Percentiles rank a stretch among this genome's conserved stretches.
Conservation (phyloP, 2,329 filamentous ascomycete species). For the Epichloe scottii region DNA sequence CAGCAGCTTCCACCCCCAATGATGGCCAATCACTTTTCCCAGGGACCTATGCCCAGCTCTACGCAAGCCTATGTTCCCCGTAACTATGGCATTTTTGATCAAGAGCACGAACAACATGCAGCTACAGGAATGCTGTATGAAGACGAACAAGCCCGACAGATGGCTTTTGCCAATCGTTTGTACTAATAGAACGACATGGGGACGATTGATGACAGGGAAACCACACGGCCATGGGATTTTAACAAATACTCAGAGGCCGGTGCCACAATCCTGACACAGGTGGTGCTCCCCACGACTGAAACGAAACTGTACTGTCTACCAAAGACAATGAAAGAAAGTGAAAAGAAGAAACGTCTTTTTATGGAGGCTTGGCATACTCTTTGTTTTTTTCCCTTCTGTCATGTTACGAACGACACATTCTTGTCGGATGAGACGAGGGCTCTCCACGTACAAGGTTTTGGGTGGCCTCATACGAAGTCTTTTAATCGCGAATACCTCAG, state of each 20-base stretch:
- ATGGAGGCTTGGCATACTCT: neutral
- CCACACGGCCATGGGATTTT: neutral
- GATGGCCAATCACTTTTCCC: constrained; percentile 13
- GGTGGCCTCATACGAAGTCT: neutral
- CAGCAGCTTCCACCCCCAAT: constrained; percentile 13
- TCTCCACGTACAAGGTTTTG: neutral
- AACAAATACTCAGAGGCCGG: neutral
- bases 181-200: constrained; percentile 20
- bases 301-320: constrained; percentile 1
- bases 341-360: neutral
- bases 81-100: constrained; percentile 34
- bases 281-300: neutral
- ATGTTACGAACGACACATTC: neutral
- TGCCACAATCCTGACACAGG: neutral
- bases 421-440: neutral
- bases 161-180: constrained; percentile 31
- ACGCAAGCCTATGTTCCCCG: constrained; percentile 18
- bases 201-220: constrained; percentile 7
- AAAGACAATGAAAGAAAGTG: neutral
- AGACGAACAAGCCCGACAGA: constrained; percentile 27
- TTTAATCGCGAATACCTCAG: neutral
- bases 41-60: constrained; percentile 16
- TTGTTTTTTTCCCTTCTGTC: neutral
- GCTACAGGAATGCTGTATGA: constrained; percentile 29
- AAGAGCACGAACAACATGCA: constrained; percentile 23